A percentile compares a stretch with the other conserved stretches of the same genome.
Evolutionary conservation across 2,329 filamentous ascomycete species (phyloP).

Genomic region (Podosphaera fusca): DNA sequence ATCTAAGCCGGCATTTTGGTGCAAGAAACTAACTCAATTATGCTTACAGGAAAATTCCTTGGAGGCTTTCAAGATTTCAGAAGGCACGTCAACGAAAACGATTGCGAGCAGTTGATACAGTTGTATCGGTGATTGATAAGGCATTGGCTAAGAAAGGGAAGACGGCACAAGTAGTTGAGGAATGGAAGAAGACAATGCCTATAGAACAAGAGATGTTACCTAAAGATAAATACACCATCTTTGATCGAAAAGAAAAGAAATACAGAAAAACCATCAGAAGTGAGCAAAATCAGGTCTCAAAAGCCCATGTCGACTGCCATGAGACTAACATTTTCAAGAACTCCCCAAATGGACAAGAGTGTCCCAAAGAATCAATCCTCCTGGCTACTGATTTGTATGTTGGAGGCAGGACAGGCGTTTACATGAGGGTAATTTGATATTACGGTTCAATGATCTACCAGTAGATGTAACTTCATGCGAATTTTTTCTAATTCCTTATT

Average conservation of each 20-base stretch:
- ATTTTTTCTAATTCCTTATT: too few relatives aligned
- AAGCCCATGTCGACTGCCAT: neutral
- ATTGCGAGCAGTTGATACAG: conserved; percentile 61
- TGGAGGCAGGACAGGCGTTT: too few relatives aligned
- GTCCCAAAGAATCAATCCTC: conserved; percentile 80
- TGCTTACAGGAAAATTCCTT: conserved; percentile 62
- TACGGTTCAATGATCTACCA: too few relatives aligned
- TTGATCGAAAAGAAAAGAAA: conserved; percentile 83
- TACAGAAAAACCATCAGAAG: conserved; percentile 97
- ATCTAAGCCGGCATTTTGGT: neutral
- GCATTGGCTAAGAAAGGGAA: conserved; percentile 54
- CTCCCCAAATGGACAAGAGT: conserved; percentile 87
- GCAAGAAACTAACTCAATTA: conserved; percentile 6
- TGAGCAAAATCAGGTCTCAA: conserved; percentile 23
- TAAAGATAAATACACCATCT: conserved; percentile 93
- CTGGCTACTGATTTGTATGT: conserved; percentile 43
- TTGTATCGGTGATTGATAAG: conserved; percentile 62
- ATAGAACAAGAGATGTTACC: conserved; percentile 88
- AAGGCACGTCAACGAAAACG: conserved; percentile 71
- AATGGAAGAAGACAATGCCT: conserved; percentile 93
- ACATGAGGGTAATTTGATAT: too few relatives aligned
- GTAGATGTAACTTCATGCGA: too few relatives aligned
- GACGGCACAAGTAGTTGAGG: conserved; percentile 53
- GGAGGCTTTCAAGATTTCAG: conserved; percentile 78
- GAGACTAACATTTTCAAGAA: conserved; percentile 25